phyloP scores from a whole-genome alignment of 345 rosid species.

The Alliaria petiolata region DNA sequence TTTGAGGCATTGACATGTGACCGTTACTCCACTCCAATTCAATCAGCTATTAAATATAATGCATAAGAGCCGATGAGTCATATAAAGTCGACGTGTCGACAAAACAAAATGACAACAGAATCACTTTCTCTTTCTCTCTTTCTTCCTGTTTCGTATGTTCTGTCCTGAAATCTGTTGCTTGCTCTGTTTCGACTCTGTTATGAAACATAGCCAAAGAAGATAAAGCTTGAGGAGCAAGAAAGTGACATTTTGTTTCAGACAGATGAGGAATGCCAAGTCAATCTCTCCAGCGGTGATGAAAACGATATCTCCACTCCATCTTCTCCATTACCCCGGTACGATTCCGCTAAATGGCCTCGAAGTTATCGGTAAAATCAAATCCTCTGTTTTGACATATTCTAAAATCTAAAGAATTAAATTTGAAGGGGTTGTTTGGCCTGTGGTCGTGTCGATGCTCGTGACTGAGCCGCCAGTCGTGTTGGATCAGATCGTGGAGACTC shows the following conservation, averaged over 20 bases:
- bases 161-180: neutral
- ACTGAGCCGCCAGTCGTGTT: no score
- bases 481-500: no score
- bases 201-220: constrained; percentile 17
- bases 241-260: constrained; percentile 54
- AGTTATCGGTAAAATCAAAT: constrained; percentile 48
- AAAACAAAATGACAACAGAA: neutral
- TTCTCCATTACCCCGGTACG: neutral
- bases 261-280: constrained; percentile 57
- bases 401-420: neutral
- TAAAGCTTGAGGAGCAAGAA: constrained; percentile 60
- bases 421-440: no score
- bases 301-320: constrained; percentile 34
- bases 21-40: constrained; percentile 16
- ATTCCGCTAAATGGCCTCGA: constrained; percentile 52
- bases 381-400: constrained; percentile 1
- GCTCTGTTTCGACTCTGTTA: neutral
- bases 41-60: neutral
- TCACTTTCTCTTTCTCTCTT: neutral
- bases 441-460: no score
- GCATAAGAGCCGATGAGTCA: neutral
- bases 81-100: constrained; percentile 16
- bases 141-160: neutral
- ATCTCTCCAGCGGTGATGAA: constrained; percentile 14
- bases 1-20: constrained; percentile 9